Base-by-base conservation (phyloP, 2,329 filamentous ascomycete genomes). In the Biscogniauxia sp. region DNA sequence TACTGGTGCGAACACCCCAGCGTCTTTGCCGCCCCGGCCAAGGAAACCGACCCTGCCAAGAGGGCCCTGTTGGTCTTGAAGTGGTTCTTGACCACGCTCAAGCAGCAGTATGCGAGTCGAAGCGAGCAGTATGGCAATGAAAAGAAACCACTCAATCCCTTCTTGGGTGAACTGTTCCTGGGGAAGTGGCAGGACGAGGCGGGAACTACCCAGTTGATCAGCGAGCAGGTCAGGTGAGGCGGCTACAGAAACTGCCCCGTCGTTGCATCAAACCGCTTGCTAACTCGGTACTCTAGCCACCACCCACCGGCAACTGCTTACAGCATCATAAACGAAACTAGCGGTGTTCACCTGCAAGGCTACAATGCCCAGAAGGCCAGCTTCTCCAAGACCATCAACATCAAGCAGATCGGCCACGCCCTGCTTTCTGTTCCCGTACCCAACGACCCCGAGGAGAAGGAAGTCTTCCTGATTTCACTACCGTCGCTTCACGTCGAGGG, bases 221-320 rank as follows among this genome's bases (percentile, higher is more conserved):
- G 80, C 28, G 81, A 84, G 69, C 81, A 84, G 68, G 81, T 84
- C 56, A 74, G 64, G 72, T 74, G 65, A 64, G 69, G 52, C 19
- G 57, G 25, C 19, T 15, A 32, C 15, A 32, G 26, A 26, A 50
- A 19, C n/a, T 17, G 23, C 37, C 20, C 28, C 55, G 17, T 28
- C 17, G 37, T 26, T 57, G 49, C 8, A 5, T 17, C n/a, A 19
- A 53, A 56, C 28, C 52, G n/a, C 37, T 13, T 56, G 26, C 58
- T 67, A 28, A 67, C 57, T 8, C 8, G 25, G 37, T 3, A 26
- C 5, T 23, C 56, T 62, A 79, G 77, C 65, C 81, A 84, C 61
- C 81, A 84, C 67, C 81, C 81, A 23, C 81, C 81, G 19, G 81
- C 83, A 51, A 83, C 81, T 2, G 81, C 81, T 1, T 82, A 83